Base-by-base conservation (phyloP, 805 yeast species). In the Starmerella kuoi region DNA sequence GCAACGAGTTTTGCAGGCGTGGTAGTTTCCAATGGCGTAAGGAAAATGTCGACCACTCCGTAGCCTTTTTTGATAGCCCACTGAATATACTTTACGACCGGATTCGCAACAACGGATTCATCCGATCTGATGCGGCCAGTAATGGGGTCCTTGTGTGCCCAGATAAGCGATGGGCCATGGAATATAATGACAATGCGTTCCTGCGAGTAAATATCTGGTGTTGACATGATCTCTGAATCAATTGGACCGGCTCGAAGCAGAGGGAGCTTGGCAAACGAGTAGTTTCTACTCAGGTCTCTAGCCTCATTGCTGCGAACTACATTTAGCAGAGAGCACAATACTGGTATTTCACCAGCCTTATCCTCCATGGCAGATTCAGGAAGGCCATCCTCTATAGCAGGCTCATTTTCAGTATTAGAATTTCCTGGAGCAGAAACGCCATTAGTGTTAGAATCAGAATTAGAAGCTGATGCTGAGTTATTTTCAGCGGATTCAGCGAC, bases 121-220 rank as follows among this genome's bases (percentile, higher is more conserved):
- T 74, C 70, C 14, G 86, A 68, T 49, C 83, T 84, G 28, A 88
- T 72, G 38, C 73, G 68, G 6, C 97, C 97, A 8, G 81, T 74
- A 11, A 49, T 44, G 0, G 94, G 83, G 57, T 85, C 86, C 31
- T 78, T 65, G 50, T 78, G 75, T 2, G 93, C 94, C 94, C 95
- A 86, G 5, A 91, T 70, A 45, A 85, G 87, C 5, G 95, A 83
- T 2, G 96, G 84, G 55, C 87, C 97, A 60, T 87, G 97, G 17
- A 87, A 74, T 5, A 83, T 59, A 7, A 88, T 64, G 8, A 86
- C 63, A 5, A 87, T 61, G 5, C 79, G 73, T n/a, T 74, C 70
- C 30, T 77, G 64, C 7, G 47, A 37, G 57, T 74, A 74, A 21
- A 87, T 70, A 42, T 74, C 70, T 9, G 84, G 77, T 12, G 87